Evolutionary conservation across 805 yeast species (phyloP).

Genomic region (Monosporozyma yasuniensis): DNA sequence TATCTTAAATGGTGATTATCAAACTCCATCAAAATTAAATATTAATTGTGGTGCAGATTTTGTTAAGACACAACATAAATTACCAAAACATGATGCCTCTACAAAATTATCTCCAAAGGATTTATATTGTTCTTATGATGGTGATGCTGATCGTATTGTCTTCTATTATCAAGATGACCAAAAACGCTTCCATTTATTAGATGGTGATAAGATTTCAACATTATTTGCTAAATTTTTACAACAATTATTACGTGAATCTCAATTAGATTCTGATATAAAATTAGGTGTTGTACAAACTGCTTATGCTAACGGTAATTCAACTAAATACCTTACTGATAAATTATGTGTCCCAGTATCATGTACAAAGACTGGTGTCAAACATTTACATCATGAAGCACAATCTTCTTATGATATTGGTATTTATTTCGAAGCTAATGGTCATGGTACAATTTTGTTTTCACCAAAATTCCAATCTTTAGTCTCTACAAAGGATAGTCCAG

Average conservation of each 20-base stretch:
- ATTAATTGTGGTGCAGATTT: conserved; percentile 88
- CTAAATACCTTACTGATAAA: conserved; percentile 52
- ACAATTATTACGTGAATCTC: conserved; percentile 40
- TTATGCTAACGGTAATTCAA: conserved; percentile 91
- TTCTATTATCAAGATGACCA: conserved; percentile 49
- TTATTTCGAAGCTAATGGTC: conserved; percentile 98
- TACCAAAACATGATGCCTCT: conserved; percentile 41
- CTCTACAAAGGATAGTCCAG: conserved; percentile 31
- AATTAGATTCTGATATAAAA: conserved; percentile 30
- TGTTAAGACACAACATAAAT: conserved; percentile 79
- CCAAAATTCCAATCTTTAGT: conserved; percentile 37
- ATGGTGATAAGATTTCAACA: conserved; percentile 91
- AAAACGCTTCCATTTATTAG: conserved; percentile 48
- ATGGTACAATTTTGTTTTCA: conserved; percentile 87
- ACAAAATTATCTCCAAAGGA: conserved; percentile 17
- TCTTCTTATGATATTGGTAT: conserved; percentile 80
- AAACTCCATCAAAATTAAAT: conserved; percentile 53
- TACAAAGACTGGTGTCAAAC: conserved; percentile 95
- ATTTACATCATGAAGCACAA: conserved; percentile 83
- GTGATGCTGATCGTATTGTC: conserved; percentile 93
- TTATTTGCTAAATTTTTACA: conserved; percentile 64
- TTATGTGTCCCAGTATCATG: conserved; percentile 72
- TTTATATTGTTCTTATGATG: conserved; percentile 82
- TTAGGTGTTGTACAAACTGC: conserved; percentile 96
- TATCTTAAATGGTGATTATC: conserved; percentile 47